These are phyloP conservation scores for Hypoxylon sp. DNA, from an alignment of 2,329 filamentous ascomycete genomes.

Conservation along the genomic window DNA sequence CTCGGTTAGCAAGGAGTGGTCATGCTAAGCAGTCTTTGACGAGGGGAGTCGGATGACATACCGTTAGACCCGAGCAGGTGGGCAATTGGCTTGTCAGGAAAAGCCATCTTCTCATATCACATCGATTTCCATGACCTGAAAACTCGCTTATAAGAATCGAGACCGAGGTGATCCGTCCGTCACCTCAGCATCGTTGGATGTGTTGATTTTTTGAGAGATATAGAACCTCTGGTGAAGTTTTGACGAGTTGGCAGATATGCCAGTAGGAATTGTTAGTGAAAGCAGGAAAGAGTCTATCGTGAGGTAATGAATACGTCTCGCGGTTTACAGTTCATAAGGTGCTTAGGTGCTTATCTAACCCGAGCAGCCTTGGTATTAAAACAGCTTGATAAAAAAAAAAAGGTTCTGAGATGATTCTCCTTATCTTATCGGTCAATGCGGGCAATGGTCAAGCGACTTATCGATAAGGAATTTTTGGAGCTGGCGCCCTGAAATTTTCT, in stretches of 20 bases:
- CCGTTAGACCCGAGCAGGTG: conserved; percentile 67
- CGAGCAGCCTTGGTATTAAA: no score
- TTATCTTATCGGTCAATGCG: background rate
- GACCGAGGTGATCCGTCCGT: conserved; percentile 3
- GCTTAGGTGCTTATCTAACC: background rate
- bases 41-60: conserved; percentile 40
- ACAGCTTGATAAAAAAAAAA: no score
- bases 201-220: background rate
- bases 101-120: conserved; percentile 47
- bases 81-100: conserved; percentile 57
- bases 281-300: no score
- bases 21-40: no score
- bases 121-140: conserved; percentile 38
- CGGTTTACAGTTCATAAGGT: no score
- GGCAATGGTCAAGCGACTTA: background rate
- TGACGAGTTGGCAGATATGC: background rate
- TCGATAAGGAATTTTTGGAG: conserved; percentile 21
- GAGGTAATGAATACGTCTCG: no score
- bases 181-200: conserved; percentile 10
- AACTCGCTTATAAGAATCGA: conserved; percentile 10
- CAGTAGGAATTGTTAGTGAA: no score
- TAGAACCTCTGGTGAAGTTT: background rate
- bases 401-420: background rate
- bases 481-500: conserved; percentile 19
- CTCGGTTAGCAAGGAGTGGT: conserved; percentile 3